Percentiles rank a stretch among this genome's conserved stretches.
These are phyloP conservation scores for Mycena olivaceomarginata DNA, from an alignment of 768 basidiomycete species.

Conservation along the genomic window DNA sequence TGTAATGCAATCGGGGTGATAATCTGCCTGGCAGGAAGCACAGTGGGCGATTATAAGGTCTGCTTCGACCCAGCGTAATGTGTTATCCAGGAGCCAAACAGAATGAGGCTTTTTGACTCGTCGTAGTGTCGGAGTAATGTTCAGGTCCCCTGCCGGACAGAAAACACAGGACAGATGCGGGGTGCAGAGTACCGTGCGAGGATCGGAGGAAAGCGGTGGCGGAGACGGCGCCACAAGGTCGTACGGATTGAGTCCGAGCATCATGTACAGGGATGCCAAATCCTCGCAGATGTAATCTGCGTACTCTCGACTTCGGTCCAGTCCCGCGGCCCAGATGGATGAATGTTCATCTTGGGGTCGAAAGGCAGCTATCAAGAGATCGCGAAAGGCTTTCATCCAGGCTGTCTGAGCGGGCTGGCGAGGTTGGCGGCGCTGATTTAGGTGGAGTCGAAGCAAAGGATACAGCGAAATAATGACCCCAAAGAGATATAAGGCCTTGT, in stretches of 20 bases:
- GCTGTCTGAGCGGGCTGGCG: constrained; percentile 7
- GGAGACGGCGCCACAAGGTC: no score
- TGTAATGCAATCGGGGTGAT: neutral
- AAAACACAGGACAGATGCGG: no score
- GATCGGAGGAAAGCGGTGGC: no score
- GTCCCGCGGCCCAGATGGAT: neutral
- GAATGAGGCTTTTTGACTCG: no score
- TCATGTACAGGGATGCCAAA: neutral
- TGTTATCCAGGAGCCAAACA: neutral
- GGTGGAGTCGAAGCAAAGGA: no score
- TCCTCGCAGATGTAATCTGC: neutral
- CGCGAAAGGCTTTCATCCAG: constrained; percentile 14
- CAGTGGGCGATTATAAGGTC: neutral
- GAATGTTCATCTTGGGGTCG: neutral
- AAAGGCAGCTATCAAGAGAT: constrained; percentile 7
- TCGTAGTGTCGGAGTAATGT: no score
- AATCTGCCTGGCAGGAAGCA: neutral
- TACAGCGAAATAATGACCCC: no score
- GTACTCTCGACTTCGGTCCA: neutral
- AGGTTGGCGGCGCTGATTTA: neutral
- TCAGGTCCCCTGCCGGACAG: no score
- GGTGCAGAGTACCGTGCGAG: no score
- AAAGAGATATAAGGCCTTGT: no score
- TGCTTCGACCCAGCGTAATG: neutral
- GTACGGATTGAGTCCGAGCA: neutral